Evolutionary conservation across 2,329 filamentous ascomycete species (phyloP).

Genomic region (Cladosporium velox): DNA sequence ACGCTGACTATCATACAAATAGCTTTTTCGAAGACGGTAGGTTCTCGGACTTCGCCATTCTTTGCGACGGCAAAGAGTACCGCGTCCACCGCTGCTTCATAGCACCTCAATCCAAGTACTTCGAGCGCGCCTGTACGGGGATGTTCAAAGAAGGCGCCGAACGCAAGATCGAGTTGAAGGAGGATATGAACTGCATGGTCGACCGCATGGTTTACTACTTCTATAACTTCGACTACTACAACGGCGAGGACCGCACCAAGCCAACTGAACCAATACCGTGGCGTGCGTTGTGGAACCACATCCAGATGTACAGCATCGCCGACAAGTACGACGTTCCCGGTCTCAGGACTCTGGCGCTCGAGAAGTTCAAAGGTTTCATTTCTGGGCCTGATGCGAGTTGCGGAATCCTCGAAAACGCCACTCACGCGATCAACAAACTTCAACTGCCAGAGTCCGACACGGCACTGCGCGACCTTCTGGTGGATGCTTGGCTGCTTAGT

Average conservation of each 20-base stretch:
- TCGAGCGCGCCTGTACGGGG: slow-evolving; percentile 10
- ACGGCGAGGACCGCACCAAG: background rate
- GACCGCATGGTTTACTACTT: slow-evolving; percentile 26
- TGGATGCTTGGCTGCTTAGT: background rate
- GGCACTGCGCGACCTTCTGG: background rate
- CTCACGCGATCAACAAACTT: background rate
- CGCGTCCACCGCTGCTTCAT: slow-evolving; percentile 19
- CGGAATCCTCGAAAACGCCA: background rate
- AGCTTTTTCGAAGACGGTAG: background rate
- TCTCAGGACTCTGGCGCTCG: slow-evolving; percentile 18
- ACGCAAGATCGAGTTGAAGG: slow-evolving; percentile 21
- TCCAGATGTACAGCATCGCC: slow-evolving; percentile 23
- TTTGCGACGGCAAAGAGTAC: slow-evolving; percentile 16
- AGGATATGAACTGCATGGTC: slow-evolving; percentile 16
- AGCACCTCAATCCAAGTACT: slow-evolving; percentile 19
- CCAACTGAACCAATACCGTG: background rate
- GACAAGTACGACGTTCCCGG: slow-evolving; percentile 25
- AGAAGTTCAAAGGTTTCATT: slow-evolving; percentile 17
- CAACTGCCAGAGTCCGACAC: background rate
- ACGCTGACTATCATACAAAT: background rate
- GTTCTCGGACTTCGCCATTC: slow-evolving; percentile 21
- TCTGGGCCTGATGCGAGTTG: background rate
- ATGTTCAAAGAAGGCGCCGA: slow-evolving; percentile 9
- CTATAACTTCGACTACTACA: slow-evolving; percentile 22
- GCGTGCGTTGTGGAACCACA: background rate